Evolutionary conservation across 305 asterid species (phyloP).

Genomic region (Fraxinus xanthoxyloides): DNA sequence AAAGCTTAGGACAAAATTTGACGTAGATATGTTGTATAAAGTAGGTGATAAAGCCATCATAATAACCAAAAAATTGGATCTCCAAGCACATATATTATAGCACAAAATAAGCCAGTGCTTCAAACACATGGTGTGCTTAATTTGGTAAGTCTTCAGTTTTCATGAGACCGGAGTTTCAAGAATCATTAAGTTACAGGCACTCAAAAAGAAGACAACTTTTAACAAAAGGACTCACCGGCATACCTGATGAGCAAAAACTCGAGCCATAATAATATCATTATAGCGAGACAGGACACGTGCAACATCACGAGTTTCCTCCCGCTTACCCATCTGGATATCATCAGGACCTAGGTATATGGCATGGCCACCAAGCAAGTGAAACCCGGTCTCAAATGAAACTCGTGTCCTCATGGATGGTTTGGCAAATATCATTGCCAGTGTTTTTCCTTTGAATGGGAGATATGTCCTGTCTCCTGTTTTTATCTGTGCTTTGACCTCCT

Average conservation of each 20-base stretch:
- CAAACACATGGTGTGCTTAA: background rate
- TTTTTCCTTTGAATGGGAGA: constrained; percentile 90
- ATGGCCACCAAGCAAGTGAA: constrained; percentile 95
- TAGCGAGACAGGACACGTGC: constrained; percentile 95
- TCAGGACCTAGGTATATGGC: constrained; percentile 87
- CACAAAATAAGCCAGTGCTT: background rate
- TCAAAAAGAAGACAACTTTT: constrained; percentile 21
- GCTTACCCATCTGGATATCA: constrained; percentile 97
- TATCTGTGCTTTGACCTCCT: constrained; percentile 78
- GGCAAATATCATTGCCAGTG: constrained; percentile 96
- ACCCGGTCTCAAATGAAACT: constrained; percentile 93
- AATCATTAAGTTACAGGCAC: background rate
- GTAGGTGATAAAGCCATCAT: background rate
- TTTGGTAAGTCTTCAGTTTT: background rate
- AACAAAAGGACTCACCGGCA: constrained; percentile 49
- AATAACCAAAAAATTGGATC: background rate
- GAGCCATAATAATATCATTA: constrained; percentile 97
- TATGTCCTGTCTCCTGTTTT: constrained; percentile 84
- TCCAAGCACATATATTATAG: background rate
- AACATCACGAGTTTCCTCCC: constrained; percentile 96
- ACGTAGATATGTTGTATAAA: constrained; percentile 1
- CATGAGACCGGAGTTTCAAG: background rate
- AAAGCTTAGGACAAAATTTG: background rate
- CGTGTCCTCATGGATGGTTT: constrained; percentile 99
- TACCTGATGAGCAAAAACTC: constrained; percentile 98